These are phyloP conservation scores for Pichia scutulata DNA, from an alignment of 805 yeast genomes.

Conservation along the genomic window DNA sequence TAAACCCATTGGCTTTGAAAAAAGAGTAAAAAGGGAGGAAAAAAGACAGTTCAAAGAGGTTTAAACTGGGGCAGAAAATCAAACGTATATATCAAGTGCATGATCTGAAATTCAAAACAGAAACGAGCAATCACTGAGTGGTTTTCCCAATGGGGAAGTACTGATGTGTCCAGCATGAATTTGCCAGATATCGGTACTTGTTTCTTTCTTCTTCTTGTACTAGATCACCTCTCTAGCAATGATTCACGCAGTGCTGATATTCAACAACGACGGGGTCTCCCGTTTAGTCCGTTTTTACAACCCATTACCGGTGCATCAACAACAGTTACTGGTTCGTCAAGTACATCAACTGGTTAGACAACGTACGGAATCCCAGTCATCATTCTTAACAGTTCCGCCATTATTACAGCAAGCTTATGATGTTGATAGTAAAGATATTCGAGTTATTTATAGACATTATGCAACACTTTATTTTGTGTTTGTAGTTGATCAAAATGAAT, in stretches of 20 bases:
- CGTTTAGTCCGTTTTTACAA: constrained; percentile 87
- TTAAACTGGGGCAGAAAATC: neutral
- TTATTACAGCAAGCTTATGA: constrained; percentile 26
- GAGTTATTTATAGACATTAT: constrained; percentile 87
- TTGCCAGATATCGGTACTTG: no score
- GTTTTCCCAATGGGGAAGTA: constrained; percentile 1
- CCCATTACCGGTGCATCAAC: constrained; percentile 80
- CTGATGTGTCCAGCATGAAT: neutral
- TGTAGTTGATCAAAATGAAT: constrained; percentile 91
- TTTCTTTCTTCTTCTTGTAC: no score
- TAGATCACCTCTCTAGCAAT: no score
- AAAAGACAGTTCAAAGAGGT: no score
- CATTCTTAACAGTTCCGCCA: constrained; percentile 86
- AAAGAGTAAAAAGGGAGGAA: neutral
- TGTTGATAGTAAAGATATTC: constrained; percentile 62
- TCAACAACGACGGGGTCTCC: constrained; percentile 86
- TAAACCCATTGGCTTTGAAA: neutral
- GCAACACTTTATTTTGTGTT: constrained; percentile 96
- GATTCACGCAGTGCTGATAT: constrained; percentile 25
- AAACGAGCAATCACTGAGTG: constrained; percentile 27
- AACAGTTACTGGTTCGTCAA: constrained; percentile 70
- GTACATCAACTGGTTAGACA: constrained; percentile 69
- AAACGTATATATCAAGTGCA: neutral
- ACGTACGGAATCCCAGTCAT: constrained; percentile 71
- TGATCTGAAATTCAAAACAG: constrained; percentile 28